Evolutionary conservation across 2,329 filamentous ascomycete species (phyloP), one percentile per base, ranked within the genome.

Genomic region (Talaromyces sp.): DNA sequence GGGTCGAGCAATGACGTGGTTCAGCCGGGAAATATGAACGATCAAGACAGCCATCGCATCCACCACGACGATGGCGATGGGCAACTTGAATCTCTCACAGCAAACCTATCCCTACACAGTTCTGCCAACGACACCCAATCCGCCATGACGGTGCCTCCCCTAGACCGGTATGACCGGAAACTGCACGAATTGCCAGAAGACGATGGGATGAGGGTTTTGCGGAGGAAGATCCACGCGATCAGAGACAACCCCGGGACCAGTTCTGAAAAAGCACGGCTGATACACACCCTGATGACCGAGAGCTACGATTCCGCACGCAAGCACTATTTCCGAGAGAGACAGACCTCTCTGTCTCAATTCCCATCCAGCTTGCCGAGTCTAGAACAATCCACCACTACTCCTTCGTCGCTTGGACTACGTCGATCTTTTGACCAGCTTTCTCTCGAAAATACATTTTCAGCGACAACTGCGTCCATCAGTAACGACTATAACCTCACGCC

Each of bases 191-290:
- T 92, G 47, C 90, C 90, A 1, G 91, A 88, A 70, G 89, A 93
- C 70, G 91, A 95, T 79, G 91, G 91, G 52, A 93, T 91, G 88
- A 80, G 83, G 19, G 75, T 78, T 59, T 74, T 93, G 67, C 82
- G 91, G 68, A 81, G 78, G 65, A 85, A 85, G 64, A 92, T 95
- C 65, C 82, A 89, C 62, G 80, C 79, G 25, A 88, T 93, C 64
- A 88, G 91, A 71, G 79, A 83, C 28, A 81, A 82, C 66, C 79
- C 85, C 27, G 80, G 87, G 55, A 74, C 83, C 3, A 79, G 82
- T 51, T 72, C 80, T 7, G 86, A 91, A 62, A 92, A 92, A 75
- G 90, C 90, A 27, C 83, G 81, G 63, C 77, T 88, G 68, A 87
- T 93, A 74, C 91, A 93, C 72, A 80, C 83, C 52, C 73, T 90